Evolutionary conservation across 192 early-diverging fungal species (phyloP).

Genomic region (Diversispora epigaea): DNA sequence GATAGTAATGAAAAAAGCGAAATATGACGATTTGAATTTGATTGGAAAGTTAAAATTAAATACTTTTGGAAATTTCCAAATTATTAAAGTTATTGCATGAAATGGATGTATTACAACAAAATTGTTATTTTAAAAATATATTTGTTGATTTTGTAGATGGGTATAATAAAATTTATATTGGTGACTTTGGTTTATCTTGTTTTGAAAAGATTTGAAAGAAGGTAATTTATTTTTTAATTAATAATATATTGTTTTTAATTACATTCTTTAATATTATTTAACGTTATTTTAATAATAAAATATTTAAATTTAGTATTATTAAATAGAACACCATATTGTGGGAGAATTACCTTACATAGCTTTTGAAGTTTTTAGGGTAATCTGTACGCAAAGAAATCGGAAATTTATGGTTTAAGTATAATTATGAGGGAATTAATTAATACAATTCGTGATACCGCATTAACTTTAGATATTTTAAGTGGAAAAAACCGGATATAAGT

Average conservation of each 20-base stretch:
- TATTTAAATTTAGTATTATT: not conserved
- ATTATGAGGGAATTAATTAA: slow-evolving; percentile 46
- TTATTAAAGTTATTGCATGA: not conserved
- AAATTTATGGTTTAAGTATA: slow-evolving; percentile 42
- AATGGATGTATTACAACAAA: not conserved
- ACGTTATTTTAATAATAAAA: not conserved
- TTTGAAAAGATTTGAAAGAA: slow-evolving; percentile 35
- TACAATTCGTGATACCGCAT: not conserved
- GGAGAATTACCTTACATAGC: slow-evolving; percentile 46
- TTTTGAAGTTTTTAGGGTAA: slow-evolving; percentile 37
- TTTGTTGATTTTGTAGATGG: not conserved
- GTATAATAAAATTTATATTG: slow-evolving; percentile 15
- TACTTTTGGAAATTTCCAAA: not conserved
- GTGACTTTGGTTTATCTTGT: slow-evolving; percentile 38
- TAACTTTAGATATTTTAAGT: not conserved
- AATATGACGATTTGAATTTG: not conserved
- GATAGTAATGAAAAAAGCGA: too few species aligned
- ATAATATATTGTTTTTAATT: too few species aligned
- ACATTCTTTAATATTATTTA: too few species aligned
- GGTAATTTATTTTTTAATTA: slow-evolving; percentile 24
- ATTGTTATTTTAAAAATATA: slow-evolving; percentile 5
- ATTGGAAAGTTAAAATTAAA: not conserved
- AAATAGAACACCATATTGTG: not conserved
- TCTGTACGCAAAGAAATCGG: slow-evolving; percentile 38
- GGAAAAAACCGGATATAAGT: not conserved